Evolutionary conservation across 306 rosid genomes (phyloP).

Genomic region (Fragaria iinumae): DNA sequence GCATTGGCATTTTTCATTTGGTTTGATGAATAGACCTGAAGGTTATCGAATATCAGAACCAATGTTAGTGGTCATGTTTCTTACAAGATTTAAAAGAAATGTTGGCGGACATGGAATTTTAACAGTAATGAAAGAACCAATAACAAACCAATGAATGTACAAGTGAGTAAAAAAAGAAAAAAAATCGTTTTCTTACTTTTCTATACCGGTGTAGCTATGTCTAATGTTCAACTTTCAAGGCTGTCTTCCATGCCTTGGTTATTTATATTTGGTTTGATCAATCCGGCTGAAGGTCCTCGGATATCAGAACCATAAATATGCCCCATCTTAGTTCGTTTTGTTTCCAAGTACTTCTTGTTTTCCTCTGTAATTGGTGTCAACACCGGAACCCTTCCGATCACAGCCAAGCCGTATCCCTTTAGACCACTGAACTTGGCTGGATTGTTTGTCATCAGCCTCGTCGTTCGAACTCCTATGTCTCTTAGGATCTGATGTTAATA

Average conservation of each 20-base stretch:
- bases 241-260: conserved; percentile 5
- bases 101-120: neutral
- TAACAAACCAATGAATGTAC: neutral
- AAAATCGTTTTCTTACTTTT: too few species aligned
- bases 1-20: too few species aligned
- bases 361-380: conserved; percentile 77
- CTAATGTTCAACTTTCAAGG: neutral
- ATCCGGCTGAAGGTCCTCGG: conserved; percentile 38
- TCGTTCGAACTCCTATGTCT: conserved; percentile 70
- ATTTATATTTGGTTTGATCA: conserved; percentile 37
- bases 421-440: conserved; percentile 78
- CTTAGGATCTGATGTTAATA: conserved; percentile 54
- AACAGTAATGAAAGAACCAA: neutral
- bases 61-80: too few species aligned
- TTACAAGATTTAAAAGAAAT: too few species aligned
- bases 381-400: conserved; percentile 74
- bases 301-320: conserved; percentile 84
- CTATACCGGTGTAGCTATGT: neutral
- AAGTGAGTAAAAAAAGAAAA: too few species aligned
- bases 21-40: too few species aligned
- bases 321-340: conserved; percentile 88
- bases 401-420: conserved; percentile 84
- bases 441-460: conserved; percentile 83
- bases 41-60: too few species aligned
- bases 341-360: conserved; percentile 66